Percentiles rank a stretch among this genome's conserved stretches.
phyloP scores from a whole-genome alignment of 768 basidiomycete species.

The Rhodotorula kratochvilovae region DNA sequence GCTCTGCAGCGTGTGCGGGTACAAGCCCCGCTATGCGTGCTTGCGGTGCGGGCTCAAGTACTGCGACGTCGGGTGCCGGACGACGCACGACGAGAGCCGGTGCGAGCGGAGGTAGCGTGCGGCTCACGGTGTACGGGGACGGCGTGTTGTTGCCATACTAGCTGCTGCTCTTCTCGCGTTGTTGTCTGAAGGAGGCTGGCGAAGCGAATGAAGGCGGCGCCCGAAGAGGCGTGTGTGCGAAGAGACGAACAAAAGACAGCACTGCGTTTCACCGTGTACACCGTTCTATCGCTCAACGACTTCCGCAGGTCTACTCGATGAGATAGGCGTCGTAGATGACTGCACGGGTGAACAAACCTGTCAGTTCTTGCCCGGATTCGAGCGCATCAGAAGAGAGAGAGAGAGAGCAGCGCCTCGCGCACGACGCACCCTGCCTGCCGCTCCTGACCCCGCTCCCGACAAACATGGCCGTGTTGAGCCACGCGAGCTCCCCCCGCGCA shows the following conservation, averaged over 20 bases:
- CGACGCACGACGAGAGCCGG: conserved; percentile 70
- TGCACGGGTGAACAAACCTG: background rate
- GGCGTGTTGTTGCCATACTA: background rate
- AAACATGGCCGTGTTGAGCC: conserved; percentile 28
- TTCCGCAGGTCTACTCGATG: conserved; percentile 9
- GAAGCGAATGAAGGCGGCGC: too few species aligned
- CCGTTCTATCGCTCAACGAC: too few species aligned
- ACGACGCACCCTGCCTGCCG: conserved; percentile 27
- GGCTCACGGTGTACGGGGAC: too few species aligned
- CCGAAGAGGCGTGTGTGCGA: too few species aligned
- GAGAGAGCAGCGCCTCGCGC: background rate
- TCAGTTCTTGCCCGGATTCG: too few species aligned
- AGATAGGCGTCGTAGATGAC: conserved; percentile 36
- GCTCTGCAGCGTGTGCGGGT: conserved; percentile 81
- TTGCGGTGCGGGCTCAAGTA: conserved; percentile 68
- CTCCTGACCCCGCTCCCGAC: conserved; percentile 14
- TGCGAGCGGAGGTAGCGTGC: conserved; percentile 55
- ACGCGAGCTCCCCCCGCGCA: conserved; percentile 9
- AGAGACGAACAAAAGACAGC: too few species aligned
- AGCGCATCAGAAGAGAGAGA: too few species aligned
- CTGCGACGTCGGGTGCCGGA: conserved; percentile 68
- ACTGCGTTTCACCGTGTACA: background rate
- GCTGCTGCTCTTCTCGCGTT: background rate
- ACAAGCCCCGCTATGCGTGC: conserved; percentile 75
- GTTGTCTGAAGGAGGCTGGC: too few species aligned